Base-by-base conservation (phyloP, 768 basidiomycete genomes). In the Amanita rubescens region DNA sequence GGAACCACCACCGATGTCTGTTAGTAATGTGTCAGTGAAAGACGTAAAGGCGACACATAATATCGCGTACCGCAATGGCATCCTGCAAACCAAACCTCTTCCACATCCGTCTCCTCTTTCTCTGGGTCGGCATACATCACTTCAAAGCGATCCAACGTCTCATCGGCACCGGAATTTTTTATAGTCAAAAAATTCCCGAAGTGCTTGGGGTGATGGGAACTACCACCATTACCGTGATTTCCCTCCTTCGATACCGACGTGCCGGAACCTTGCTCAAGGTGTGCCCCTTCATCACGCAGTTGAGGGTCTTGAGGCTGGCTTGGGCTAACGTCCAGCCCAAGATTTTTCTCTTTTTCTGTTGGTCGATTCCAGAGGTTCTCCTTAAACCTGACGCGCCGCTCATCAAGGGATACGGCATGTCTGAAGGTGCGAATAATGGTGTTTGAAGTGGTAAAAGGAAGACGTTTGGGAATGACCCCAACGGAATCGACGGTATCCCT, bases 21-120 rank as follows among this genome's bases (percentile, higher is more conserved):
- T 17, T 17, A 11, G 15, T 15, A 49, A 20, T 6, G 19, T 14
- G 3, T 9, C 11, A 35, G 24, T 20, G 10, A 17, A 49, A 17
- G 14, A 5, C 3, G 7, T 35, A 71, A 80, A 78, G 76, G 55
- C 19, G 34, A 0, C 25, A 17, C 3, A 41, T 27, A 34, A 39
- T n/a, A n/a, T 10, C 11, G 38, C 44, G 6, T 22, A 32, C 44
- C 30, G 19, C 17, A 15, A 35, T 44, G 41, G 20, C 51, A 42
- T 30, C 54, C 54, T 5, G 49, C 20, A 33, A 55, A 55, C 54
- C 54, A 55, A 10, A 55, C 54, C 15, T 55, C 47, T 33, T 35
- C 25, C 4, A 55, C 54, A 32, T 55, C 37, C 0, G 54, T 43
- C n/a, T 7, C 2, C 6, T 55, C 49, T 7, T 22, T 14, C 2